Evolutionary conservation across 768 basidiomycete genomes (phyloP).

Genomic region (Amyloporia xantha): DNA sequence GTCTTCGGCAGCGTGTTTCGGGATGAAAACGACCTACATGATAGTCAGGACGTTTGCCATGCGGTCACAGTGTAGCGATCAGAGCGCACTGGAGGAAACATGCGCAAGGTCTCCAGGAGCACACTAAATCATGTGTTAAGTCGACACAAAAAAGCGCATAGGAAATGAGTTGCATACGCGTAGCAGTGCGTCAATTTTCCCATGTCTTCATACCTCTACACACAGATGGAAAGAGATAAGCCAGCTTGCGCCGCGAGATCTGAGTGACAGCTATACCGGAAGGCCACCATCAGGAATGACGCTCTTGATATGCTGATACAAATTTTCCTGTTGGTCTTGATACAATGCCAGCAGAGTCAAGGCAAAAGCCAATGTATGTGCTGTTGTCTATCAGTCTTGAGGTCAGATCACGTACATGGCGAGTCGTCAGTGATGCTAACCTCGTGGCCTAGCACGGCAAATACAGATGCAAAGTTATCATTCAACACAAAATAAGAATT

Average conservation of each 20-base stretch:
- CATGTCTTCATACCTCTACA: slow-evolving; percentile 26
- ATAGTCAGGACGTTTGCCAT: too few species aligned
- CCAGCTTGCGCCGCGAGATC: too few species aligned
- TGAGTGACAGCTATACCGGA: slow-evolving; percentile 18
- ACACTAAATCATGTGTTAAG: slow-evolving; percentile 14
- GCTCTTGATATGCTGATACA: slow-evolving; percentile 26
- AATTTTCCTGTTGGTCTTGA: slow-evolving; percentile 33
- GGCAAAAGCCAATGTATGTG: slow-evolving; percentile 28
- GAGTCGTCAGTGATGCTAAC: too few species aligned
- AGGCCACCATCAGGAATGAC: slow-evolving; percentile 20
- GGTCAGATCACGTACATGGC: too few species aligned
- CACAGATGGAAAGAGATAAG: too few species aligned
- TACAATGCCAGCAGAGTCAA: slow-evolving; percentile 34
- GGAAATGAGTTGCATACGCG: slow-evolving; percentile 17
- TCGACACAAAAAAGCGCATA: neutral
- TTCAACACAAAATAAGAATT: too few species aligned
- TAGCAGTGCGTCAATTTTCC: slow-evolving; percentile 11
- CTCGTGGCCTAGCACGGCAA: too few species aligned
- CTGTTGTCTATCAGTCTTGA: slow-evolving; percentile 29
- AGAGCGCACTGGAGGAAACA: slow-evolving; percentile 23
- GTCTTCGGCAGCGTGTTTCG: slow-evolving; percentile 24
- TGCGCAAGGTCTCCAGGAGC: slow-evolving; percentile 28
- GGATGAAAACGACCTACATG: slow-evolving; percentile 16
- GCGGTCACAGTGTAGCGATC: too few species aligned
- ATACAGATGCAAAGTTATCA: too few species aligned